phyloP scores from a whole-genome alignment of 139 green algal genomes.

The Medakamo hakoo region DNA sequence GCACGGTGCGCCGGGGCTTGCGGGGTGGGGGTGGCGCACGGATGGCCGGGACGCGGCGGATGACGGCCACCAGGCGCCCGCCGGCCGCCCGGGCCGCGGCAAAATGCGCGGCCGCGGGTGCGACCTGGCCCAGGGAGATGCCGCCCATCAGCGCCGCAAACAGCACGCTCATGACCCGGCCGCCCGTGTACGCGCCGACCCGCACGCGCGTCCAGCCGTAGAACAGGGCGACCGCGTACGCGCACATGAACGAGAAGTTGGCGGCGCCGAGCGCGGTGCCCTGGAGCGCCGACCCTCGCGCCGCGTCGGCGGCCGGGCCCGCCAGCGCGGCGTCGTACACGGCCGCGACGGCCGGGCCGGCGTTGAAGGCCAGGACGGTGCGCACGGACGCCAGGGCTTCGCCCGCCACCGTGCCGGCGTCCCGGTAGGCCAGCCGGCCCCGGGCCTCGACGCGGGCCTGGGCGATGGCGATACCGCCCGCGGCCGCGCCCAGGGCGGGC shows the following conservation, averaged over 20 bases:
- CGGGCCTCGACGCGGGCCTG: slow-evolving; percentile 2
- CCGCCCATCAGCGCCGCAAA: slow-evolving; percentile 60
- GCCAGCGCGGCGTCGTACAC: slow-evolving; percentile 22
- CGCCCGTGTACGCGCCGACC: slow-evolving; percentile 31
- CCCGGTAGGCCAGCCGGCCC: slow-evolving; percentile 1
- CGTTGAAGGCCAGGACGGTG: slow-evolving; percentile 56
- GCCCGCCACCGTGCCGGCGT: slow-evolving; percentile 27
- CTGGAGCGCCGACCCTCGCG: slow-evolving; percentile 15
- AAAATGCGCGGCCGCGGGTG: slow-evolving; percentile 20
- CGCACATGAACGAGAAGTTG: slow-evolving; percentile 22
- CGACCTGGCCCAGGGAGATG: slow-evolving; percentile 37
- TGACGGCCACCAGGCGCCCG: slow-evolving; percentile 44
- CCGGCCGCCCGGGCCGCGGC: slow-evolving; percentile 26
- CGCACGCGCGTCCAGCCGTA: slow-evolving; percentile 44
- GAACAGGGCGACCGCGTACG: slow-evolving; percentile 53
- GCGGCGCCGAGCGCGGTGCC: slow-evolving; percentile 23
- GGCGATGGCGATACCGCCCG: slow-evolving; percentile 27
- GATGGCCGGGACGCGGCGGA: slow-evolving; percentile 41
- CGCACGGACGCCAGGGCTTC: slow-evolving; percentile 42
- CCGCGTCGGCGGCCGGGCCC: slow-evolving; percentile 9
- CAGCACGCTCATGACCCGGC: slow-evolving; percentile 49
- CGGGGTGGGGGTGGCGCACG: slow-evolving; percentile 5
- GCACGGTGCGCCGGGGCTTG: no score
- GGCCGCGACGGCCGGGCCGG: slow-evolving; percentile 20
- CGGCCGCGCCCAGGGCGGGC: slow-evolving; percentile 40